Base-by-base conservation (phyloP, 345 rosid genomes). In the Dovyalis caffra region DNA sequence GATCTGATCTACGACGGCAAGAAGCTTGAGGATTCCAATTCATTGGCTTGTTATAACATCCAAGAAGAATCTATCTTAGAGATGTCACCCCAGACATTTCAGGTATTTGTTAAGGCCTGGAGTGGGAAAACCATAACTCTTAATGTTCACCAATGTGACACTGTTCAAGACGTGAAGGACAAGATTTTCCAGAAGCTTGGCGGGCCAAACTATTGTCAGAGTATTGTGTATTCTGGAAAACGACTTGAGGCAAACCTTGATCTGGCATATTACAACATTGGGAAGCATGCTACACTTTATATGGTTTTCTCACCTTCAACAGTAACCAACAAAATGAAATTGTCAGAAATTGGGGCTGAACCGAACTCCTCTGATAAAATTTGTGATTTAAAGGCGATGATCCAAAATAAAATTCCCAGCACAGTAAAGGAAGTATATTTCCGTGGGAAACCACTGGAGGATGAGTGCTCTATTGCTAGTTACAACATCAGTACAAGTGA, bases 21-120 rank as follows among this genome's bases (percentile, higher is more conserved):
- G 63, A 43, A 32, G 74, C 87, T 86, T 18, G 80, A 78, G 43
- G 80, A 72, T 70, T 65, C 66, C 25, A 82, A 78, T 67, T 79
- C 73, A 31, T 49, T 86, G 76, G 86, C 87, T 49, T 78, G 26
- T 62, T 82, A 80, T 21, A 71, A 71, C 53, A 66, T 82, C 53
- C 69, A 80, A 76, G 83, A 86, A 16, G 75, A 65, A 21, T 78
- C 68, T 7, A 3, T 69, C 65, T 74, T 86, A 16, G 68, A 74
- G 70, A 45, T 84, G 56, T 9, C 58, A 23, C 74, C 49, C 11
- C 23, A 31, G 15, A 11, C 3, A 1, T 63, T 70, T 75, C 89
- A 78, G 71, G 65, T 79, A 73, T 86, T 81, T 69, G 82, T 82
- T 18, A 81, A 38, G 69, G 49, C 73, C 16, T 79, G 85, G 82